These are phyloP conservation scores for Mycena rebaudengoi DNA, from an alignment of 768 basidiomycete genomes.

Conservation along the genomic window DNA sequence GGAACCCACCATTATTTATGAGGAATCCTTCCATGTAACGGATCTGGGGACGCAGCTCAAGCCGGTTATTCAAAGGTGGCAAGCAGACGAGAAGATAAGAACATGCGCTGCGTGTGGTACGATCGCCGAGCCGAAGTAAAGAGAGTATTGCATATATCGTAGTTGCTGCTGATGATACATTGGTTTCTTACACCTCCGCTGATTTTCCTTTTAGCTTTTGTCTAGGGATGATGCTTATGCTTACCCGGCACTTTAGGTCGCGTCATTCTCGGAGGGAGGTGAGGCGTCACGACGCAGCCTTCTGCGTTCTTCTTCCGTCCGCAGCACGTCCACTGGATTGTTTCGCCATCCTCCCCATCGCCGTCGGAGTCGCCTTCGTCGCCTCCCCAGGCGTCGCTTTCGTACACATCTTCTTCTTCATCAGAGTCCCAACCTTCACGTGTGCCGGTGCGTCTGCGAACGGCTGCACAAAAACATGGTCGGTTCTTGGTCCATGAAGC, in stretches of 20 bases:
- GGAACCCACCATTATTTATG: conserved; percentile 78
- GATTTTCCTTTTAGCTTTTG: background rate
- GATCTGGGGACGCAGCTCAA: conserved; percentile 95
- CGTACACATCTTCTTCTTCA: background rate
- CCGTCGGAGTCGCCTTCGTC: background rate
- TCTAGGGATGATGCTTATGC: background rate
- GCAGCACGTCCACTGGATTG: conserved; percentile 12
- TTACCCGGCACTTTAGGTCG: background rate
- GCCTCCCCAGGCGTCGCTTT: background rate
- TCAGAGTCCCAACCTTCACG: background rate
- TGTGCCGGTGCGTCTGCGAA: background rate
- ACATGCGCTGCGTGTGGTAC: conserved; percentile 77
- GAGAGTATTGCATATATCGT: background rate
- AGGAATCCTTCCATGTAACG: conserved; percentile 87
- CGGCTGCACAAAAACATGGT: background rate
- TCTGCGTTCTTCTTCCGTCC: background rate
- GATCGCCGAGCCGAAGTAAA: conserved; percentile 65
- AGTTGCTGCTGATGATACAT: too few relatives aligned
- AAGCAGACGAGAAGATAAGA: conserved; percentile 60
- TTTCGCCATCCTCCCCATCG: background rate
- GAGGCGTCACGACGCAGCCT: background rate
- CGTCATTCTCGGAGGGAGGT: background rate
- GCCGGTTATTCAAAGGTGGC: conserved; percentile 76
- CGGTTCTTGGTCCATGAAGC: background rate
- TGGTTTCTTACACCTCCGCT: background rate